Evolutionary conservation across 176 grass and related monocot species (phyloP).

Genomic region (Aegilops tauschii): DNA sequence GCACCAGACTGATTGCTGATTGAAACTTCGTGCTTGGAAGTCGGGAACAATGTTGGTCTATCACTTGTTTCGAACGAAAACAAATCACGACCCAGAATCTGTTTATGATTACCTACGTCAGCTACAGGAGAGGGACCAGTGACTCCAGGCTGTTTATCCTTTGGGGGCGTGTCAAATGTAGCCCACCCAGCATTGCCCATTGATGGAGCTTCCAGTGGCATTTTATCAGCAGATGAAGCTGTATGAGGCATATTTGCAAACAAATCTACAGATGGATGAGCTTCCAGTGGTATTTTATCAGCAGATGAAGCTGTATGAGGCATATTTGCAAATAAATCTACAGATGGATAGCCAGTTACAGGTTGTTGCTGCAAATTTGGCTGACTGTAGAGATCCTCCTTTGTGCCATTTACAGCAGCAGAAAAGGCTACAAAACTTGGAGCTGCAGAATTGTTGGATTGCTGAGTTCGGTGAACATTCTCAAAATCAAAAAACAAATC

Average conservation of each 20-base stretch:
- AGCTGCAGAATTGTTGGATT: conserved; percentile 4
- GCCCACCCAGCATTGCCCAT: conserved; percentile 70
- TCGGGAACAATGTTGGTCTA: conserved; percentile 13
- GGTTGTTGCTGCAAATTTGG: conserved; percentile 27
- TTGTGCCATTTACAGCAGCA: conserved; percentile 26
- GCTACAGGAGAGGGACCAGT: conserved; percentile 23
- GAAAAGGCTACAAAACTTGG: conserved; percentile 37
- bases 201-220: conserved; percentile 12
- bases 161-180: conserved; percentile 75
- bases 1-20: conserved; percentile 32
- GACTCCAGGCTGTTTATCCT: conserved; percentile 25
- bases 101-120: conserved; percentile 19
- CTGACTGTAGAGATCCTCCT: conserved; percentile 40
- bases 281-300: conserved; percentile 21
- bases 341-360: conserved; percentile 30
- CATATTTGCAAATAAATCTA: conserved; percentile 65
- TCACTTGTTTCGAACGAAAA: conserved; percentile 33
- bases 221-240: conserved; percentile 34
- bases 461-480: conserved; percentile 11
- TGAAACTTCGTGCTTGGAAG: conserved; percentile 28
- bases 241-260: conserved; percentile 40
- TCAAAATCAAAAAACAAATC: conserved; percentile 46
- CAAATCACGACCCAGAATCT: conserved; percentile 25
- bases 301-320: conserved; percentile 10
- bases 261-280: conserved; percentile 50